Base-by-base conservation (phyloP, 345 rosid genomes). In the Eucalyptus rudis region DNA sequence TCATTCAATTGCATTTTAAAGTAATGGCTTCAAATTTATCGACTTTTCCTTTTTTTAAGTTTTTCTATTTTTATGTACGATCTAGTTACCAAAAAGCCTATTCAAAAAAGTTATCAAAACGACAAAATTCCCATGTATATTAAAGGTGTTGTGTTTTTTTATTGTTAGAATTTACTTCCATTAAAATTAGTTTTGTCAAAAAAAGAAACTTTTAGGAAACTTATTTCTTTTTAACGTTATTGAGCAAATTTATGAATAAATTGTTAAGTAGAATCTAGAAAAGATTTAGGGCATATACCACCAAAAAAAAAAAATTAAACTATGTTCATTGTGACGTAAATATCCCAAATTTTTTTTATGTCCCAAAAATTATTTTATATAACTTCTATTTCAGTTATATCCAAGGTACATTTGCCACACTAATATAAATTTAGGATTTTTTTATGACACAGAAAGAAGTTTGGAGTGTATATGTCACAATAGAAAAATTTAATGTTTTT, bases 241-340 rank as follows among this genome's bases (percentile, higher is more conserved):
- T 27, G 4, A 62, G 33, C 33, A 62, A 62, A 62, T 62, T 27
- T 27, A 27, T 62, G 68, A 5, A 27, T 62, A 27, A 62, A 62
- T 27, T 62, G 33, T 62, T 29, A 62, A 62, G 68, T 12, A 62
- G 31, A 62, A 62, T 62, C 31, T 27, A 27, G 16, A 27, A 62
- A 62, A 27, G 3, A 27, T 59, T 59, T 12, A 25, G 14, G 62
- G 62, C 27, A 56, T 22, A 56, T 56, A 56, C 0, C 62, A 56
- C 13, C 22, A 56, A 56, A 52, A 51, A 2, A 50, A n/a, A n/a
- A n/a, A n/a, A n/a, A n/a, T n/a, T 22, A 24, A 56, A 56, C 0
- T 56, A 24, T 56, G 5, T 0, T 0, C 13, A 10, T 24, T 9
- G 29, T 56, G 12, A 56, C 5, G 0, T 10, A 56, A 9, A 56